Evolutionary conservation across 129 eudicot species (phyloP), one percentile per base, ranked within the genome.

Genomic region (Deinandra increscens): DNA sequence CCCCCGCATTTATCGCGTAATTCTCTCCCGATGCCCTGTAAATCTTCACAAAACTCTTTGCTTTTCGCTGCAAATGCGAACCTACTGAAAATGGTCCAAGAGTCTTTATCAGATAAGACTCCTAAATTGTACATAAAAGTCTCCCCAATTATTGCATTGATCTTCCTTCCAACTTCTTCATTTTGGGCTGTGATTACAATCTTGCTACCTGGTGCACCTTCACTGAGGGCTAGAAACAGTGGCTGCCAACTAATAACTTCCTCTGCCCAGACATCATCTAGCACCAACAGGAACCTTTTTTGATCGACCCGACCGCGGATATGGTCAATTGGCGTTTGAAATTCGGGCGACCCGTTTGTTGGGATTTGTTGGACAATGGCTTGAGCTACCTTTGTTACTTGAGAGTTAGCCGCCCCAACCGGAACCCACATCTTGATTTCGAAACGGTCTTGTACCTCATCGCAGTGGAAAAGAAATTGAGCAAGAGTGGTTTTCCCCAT

Each of bases 121-220:
- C 38, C 9, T 43, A 65, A 12, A 23, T 7, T 7, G 70, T 65
- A 54, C 39, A 65, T 65, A 13, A 12, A 44, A 22, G 23, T 41
- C 17, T 12, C 70, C 54, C 13, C 0, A 65, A 15, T 44, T 12
- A 15, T 44, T 12, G 22, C 70, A 0, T 22, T 14, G 22, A 65
- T 65, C 55, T 12, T 65, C 39, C 9, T 65, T 65, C 70, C 41
- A 65, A 65, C 41, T 7, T 11, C 23, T n/a, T 65, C 70, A 65
- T 65, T 65, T 44, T 56, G 39, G 56, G 56, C 22, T 0, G 70
- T 43, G 38, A 65, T 65, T 9, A 65, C 9, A 33, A 65, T 65
- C 70, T 26, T 65, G 22, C 56, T 22, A 43, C 70, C 70, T 4
- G 70, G 70, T 22, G 70, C 70, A 44, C 70, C 70, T 22, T 34